phyloP scores from a whole-genome alignment of 192 early-diverging fungal genomes.

The Coemansia asiatica region DNA sequence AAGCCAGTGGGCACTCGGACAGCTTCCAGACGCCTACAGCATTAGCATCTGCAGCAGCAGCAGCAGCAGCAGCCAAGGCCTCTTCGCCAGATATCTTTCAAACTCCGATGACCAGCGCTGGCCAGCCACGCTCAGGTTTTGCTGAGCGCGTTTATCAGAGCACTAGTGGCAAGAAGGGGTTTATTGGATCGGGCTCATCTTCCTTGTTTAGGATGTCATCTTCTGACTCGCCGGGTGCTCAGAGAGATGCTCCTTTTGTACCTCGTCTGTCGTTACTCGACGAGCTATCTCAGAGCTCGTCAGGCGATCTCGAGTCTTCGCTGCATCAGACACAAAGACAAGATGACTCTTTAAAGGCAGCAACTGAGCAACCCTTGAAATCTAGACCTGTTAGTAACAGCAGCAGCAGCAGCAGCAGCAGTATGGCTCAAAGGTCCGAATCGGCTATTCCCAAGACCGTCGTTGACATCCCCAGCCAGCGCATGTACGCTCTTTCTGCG shows the following conservation, averaged over 20 bases:
- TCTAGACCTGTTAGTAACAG: no score
- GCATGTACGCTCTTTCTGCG: constrained; percentile 32
- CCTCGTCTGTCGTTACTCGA: neutral
- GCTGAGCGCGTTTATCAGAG: constrained; percentile 48
- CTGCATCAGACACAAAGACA: no score
- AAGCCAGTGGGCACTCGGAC: neutral
- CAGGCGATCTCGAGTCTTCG: no score
- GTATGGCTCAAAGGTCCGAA: neutral
- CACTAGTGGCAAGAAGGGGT: constrained; percentile 18
- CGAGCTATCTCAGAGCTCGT: no score
- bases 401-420: neutral
- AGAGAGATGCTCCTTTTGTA: neutral
- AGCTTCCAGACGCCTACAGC: constrained; percentile 4
- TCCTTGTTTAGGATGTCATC: neutral
- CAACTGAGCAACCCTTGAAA: no score
- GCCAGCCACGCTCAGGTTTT: constrained; percentile 24
- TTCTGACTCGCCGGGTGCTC: neutral
- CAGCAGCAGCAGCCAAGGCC: neutral
- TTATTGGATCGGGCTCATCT: neutral
- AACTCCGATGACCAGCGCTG: constrained; percentile 3
- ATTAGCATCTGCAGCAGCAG: no score
- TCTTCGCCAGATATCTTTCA: neutral
- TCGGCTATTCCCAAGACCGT: constrained; percentile 43
- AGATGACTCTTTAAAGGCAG: no score
- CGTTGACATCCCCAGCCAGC: constrained; percentile 46